These are phyloP conservation scores for Flaveria ramosissima DNA, from an alignment of 129 eudicot genomes.

Conservation along the genomic window DNA sequence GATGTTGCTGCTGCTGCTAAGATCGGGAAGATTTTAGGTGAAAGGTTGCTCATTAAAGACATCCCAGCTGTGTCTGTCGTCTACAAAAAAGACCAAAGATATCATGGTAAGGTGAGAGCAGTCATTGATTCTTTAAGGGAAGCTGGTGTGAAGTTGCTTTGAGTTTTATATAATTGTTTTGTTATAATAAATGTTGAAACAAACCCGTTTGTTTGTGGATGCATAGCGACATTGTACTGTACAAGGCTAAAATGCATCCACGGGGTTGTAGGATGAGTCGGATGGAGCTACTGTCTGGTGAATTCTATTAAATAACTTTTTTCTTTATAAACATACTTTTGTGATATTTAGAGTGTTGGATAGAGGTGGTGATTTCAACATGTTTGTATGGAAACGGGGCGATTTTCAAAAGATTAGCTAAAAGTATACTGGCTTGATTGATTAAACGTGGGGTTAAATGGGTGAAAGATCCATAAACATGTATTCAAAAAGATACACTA, in stretches of 20 bases:
- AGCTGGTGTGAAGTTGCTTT: conserved; percentile 72
- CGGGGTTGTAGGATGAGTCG: neutral
- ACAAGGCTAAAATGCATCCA: neutral
- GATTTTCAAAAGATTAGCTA: neutral
- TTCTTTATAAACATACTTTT: neutral
- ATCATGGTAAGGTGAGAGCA: conserved; percentile 94
- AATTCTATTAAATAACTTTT: neutral
- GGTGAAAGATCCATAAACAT: neutral
- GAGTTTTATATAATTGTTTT: conserved; percentile 8
- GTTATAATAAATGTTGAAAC: conserved; percentile 16
- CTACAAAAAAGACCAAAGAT: conserved; percentile 71
- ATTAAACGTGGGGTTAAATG: neutral
- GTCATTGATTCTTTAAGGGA: conserved; percentile 69
- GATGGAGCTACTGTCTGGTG: neutral
- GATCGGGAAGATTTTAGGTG: conserved; percentile 63
- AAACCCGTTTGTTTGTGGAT: neutral
- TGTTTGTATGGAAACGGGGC: neutral
- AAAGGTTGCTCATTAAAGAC: conserved; percentile 45
- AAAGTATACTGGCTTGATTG: neutral
- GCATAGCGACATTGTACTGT: neutral
- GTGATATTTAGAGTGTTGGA: neutral
- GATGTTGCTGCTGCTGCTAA: conserved; percentile 71
- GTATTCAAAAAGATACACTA: too few relatives aligned
- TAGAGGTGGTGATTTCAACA: neutral
- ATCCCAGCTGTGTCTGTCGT: conserved; percentile 81